Conservation (phyloP, 1,139 yeast species). For the Kluyveromyces sp. region DNA sequence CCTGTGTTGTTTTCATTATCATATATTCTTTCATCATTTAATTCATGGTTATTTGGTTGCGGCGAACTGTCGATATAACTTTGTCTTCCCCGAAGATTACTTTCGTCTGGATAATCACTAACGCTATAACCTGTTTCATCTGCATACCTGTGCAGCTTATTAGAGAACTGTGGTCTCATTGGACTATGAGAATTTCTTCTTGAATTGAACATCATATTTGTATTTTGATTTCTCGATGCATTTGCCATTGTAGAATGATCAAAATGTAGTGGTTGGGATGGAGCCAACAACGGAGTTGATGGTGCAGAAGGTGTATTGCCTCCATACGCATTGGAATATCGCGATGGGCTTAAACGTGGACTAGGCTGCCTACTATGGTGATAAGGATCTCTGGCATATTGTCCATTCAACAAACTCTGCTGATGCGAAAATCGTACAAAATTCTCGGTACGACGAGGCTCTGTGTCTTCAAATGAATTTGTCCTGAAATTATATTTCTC, state of each 20-base stretch:
- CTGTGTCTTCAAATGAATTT: conserved; percentile 19
- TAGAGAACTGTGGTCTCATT: conserved; percentile 2
- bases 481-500: conserved; percentile 20
- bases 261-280: conserved; percentile 5
- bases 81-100: conserved; percentile 1
- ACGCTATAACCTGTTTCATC: conserved; percentile 5
- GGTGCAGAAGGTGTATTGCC: conserved; percentile 10
- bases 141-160: neutral
- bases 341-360: conserved; percentile 3
- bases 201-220: neutral
- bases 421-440: conserved; percentile 3
- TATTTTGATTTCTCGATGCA: conserved; percentile 2
- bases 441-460: conserved; percentile 4
- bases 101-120: neutral
- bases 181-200: conserved; percentile 10
- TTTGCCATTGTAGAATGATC: conserved; percentile 7
- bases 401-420: conserved; percentile 7
- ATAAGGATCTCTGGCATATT: conserved; percentile 5
- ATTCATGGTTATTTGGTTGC: neutral
- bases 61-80: neutral
- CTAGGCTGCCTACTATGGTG: conserved; percentile 7
- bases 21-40: neutral
- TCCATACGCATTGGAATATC: conserved; percentile 3
- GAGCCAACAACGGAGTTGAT: conserved; percentile 8
- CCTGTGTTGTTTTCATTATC: neutral